These are phyloP conservation scores for Backusella macrospora DNA, from an alignment of 192 early-diverging fungal species.

Conservation along the genomic window DNA sequence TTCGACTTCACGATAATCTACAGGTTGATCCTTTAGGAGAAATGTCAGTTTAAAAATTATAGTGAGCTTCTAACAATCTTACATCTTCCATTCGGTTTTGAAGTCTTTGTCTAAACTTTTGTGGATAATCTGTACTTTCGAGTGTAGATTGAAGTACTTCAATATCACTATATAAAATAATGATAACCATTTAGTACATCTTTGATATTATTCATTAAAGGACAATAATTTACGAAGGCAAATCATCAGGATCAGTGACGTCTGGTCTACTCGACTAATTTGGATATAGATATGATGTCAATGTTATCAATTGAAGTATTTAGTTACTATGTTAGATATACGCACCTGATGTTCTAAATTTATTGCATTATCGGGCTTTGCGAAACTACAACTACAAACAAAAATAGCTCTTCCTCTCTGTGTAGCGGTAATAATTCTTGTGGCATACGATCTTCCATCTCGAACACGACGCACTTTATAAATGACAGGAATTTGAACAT, in stretches of 20 bases:
- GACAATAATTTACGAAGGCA: conserved; percentile 25
- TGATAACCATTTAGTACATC: neutral
- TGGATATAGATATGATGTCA: neutral
- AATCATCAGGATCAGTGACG: conserved; percentile 27
- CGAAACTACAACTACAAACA: conserved; percentile 72
- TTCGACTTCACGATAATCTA: conserved; percentile 31
- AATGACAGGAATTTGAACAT: conserved; percentile 74
- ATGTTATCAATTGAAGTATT: neutral
- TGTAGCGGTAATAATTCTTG: conserved; percentile 71
- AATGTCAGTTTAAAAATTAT: neutral
- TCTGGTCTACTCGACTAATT: conserved; percentile 22
- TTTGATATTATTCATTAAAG: neutral
- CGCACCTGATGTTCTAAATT: conserved; percentile 62
- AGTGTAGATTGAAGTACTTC: conserved; percentile 1
- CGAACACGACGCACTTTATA: conserved; percentile 76
- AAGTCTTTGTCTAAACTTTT: neutral
- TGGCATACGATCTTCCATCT: conserved; percentile 60
- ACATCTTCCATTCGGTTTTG: conserved; percentile 27
- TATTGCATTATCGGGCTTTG: conserved; percentile 55
- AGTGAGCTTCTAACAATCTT: neutral
- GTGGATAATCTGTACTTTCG: conserved; percentile 13
- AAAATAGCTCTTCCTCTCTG: conserved; percentile 83
- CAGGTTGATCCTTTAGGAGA: conserved; percentile 22
- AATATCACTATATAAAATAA: conserved; percentile 3
- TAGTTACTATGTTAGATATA: neutral